phyloP scores from a whole-genome alignment of 1,139 yeast genomes.

The Protomyces macrosporus region DNA sequence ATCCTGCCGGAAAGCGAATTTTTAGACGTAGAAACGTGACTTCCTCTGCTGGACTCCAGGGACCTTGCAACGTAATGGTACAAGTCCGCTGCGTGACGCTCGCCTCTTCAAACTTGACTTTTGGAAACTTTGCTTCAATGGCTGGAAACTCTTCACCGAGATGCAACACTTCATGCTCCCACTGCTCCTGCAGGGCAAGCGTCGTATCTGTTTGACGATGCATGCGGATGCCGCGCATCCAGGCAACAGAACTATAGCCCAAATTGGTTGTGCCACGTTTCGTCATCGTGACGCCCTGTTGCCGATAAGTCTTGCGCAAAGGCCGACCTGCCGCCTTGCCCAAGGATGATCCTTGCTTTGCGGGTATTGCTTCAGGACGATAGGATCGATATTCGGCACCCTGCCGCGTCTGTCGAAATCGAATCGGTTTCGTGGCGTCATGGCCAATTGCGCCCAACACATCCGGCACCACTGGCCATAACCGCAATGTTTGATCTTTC shows the following conservation, averaged over 20 bases:
- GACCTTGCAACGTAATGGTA: slow-evolving; percentile 66
- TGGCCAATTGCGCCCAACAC: slow-evolving; percentile 58
- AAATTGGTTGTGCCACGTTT: slow-evolving; percentile 1
- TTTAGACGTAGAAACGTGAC: slow-evolving; percentile 65
- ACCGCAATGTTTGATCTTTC: slow-evolving; percentile 71
- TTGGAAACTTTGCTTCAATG: slow-evolving; percentile 87
- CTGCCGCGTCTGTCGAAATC: slow-evolving; percentile 40
- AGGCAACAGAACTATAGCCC: slow-evolving; percentile 56
- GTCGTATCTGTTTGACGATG: slow-evolving; percentile 45
- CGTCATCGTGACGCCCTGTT: slow-evolving; percentile 14
- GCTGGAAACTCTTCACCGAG: slow-evolving; percentile 86
- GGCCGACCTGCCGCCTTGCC: background rate
- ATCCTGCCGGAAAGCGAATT: slow-evolving; percentile 60
- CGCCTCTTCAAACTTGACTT: slow-evolving; percentile 75
- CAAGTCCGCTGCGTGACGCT: slow-evolving; percentile 81
- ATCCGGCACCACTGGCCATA: slow-evolving; percentile 70
- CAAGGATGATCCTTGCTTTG: slow-evolving; percentile 2
- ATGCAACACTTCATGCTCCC: background rate
- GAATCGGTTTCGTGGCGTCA: slow-evolving; percentile 43
- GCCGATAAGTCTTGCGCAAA: background rate
- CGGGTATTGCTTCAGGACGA: slow-evolving; percentile 47
- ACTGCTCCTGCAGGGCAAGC: slow-evolving; percentile 49
- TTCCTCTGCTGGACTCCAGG: slow-evolving; percentile 49
- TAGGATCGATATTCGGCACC: slow-evolving; percentile 50
- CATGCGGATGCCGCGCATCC: slow-evolving; percentile 89